These are phyloP conservation scores for Rosa rugosa DNA, from an alignment of 306 rosid genomes.

Conservation along the genomic window DNA sequence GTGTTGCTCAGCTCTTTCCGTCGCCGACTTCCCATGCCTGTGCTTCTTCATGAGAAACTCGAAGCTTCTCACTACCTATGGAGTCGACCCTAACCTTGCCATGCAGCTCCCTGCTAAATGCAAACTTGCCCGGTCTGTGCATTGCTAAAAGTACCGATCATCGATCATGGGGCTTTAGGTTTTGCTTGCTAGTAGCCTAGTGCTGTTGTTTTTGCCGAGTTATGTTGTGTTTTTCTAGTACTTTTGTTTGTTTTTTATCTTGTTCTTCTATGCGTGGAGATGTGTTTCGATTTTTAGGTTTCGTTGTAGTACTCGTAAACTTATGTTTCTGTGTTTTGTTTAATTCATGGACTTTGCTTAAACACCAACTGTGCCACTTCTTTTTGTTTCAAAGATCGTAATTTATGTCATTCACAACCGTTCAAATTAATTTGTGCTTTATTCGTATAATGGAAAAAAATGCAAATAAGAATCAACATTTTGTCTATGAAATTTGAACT, in stretches of 20 bases:
- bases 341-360: background rate
- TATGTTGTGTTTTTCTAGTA: background rate
- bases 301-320: background rate
- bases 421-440: background rate
- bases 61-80: slow-evolving; percentile 24
- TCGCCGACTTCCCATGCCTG: slow-evolving; percentile 48
- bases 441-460: too few relatives aligned
- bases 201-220: background rate
- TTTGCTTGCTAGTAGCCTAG: background rate
- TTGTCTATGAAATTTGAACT: too few relatives aligned
- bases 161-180: background rate
- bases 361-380: background rate
- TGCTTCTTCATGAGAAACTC: slow-evolving; percentile 42
- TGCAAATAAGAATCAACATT: too few relatives aligned
- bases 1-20: slow-evolving; percentile 50
- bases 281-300: background rate
- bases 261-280: background rate
- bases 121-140: slow-evolving; percentile 30
- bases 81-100: slow-evolving; percentile 44
- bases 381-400: background rate
- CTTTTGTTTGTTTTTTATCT: background rate
- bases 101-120: slow-evolving; percentile 58
- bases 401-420: background rate
- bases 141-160: slow-evolving; percentile 27
- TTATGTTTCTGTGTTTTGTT: background rate